Conservation (phyloP, 306 rosid genomes). For the Quercus gilva region DNA sequence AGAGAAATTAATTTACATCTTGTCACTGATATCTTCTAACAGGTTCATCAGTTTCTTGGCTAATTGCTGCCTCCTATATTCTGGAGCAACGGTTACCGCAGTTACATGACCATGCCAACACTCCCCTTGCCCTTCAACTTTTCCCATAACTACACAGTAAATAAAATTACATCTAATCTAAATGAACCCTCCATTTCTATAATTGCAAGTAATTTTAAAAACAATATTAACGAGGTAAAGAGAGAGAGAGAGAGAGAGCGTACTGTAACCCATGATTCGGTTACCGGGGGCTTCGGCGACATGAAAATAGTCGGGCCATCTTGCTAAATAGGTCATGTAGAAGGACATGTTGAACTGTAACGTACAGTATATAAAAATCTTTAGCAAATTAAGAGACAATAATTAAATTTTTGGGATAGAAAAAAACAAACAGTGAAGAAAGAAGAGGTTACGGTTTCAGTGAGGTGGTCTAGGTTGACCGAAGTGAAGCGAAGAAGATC, state of each 20-base stretch:
- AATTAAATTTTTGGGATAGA: not conserved
- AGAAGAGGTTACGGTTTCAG: conserved; percentile 69
- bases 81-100: conserved; percentile 89
- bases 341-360: conserved; percentile 93
- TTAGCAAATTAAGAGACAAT: too few relatives aligned
- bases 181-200: not conserved
- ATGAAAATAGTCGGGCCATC: conserved; percentile 98
- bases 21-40: conserved; percentile 88
- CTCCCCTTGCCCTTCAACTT: conserved; percentile 99
- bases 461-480: conserved; percentile 94
- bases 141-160: conserved; percentile 85
- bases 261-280: conserved; percentile 94
- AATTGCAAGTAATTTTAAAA: not conserved
- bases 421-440: not conserved
- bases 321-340: conserved; percentile 94
- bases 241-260: conserved; percentile 15
- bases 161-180: not conserved
- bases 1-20: conserved; percentile 57
- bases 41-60: conserved; percentile 97
- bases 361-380: not conserved
- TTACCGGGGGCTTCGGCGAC: conserved; percentile 84
- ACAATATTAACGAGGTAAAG: not conserved
- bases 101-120: conserved; percentile 99
- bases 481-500: conserved; percentile 87
- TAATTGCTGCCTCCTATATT: conserved; percentile 91